Base-by-base conservation (phyloP, 2,329 filamentous ascomycete species). In the Bimuria novae-zelandiae region DNA sequence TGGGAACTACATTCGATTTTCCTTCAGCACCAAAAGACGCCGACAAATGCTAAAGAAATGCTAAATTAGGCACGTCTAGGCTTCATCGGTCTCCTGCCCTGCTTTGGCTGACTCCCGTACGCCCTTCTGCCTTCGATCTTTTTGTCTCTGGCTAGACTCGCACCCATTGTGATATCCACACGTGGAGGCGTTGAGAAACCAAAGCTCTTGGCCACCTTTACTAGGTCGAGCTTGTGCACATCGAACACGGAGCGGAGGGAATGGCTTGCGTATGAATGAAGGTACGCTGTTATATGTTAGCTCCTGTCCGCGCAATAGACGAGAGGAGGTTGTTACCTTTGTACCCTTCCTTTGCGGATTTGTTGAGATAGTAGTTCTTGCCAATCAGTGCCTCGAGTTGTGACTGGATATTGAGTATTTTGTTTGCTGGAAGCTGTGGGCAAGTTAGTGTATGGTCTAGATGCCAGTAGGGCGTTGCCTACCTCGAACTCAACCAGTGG, bases 401-500 rank as follows among this genome's bases (percentile, higher is more conserved):
- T 22, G 64, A 72, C 51, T 66, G 89, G 43, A 75, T 74, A 68
- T 95, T 72, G 67, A 93, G 81, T 60, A 99, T 90, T 82, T 96
- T 96, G 78, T 90, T 92, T 51, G 86, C 81, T 1, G 93, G 93
- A n/a, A n/a, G n/a, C n/a, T n/a, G n/a, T n/a, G n/a, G n/a, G n/a
- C n/a, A n/a, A n/a, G n/a, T n/a, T n/a, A n/a, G n/a, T n/a, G n/a
- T n/a, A n/a, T n/a, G n/a, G n/a, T n/a, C n/a, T n/a, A n/a, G n/a
- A n/a, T n/a, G n/a, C n/a, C n/a, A n/a, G n/a, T n/a, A n/a, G n/a
- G n/a, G n/a, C n/a, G n/a, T n/a, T n/a, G n/a, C n/a, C n/a, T 70
- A 99, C 94, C 69, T 97, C 93, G 68, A 96, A 97, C 76, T 99
- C 94, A 23, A 96, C 90, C 6, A 99, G 87, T 1, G 94, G 94